Evolutionary conservation across 2,329 filamentous ascomycete genomes (phyloP).

Genomic region (Alternaria ventricosa): DNA sequence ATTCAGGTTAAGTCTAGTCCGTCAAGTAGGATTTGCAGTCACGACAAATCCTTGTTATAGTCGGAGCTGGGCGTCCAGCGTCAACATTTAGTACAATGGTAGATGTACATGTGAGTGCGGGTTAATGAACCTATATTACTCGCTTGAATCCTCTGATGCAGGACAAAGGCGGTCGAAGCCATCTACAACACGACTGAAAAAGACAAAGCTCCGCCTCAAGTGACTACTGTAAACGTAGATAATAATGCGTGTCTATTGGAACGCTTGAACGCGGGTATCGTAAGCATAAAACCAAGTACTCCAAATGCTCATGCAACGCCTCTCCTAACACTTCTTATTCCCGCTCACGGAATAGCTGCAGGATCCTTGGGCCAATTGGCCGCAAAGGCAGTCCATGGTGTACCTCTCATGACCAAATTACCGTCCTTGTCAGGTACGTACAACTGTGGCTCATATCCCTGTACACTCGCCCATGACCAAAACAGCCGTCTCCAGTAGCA

Average conservation of each 20-base stretch:
- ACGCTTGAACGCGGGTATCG: slow-evolving; percentile 25
- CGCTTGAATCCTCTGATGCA: background rate
- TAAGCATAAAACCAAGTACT: slow-evolving; percentile 17
- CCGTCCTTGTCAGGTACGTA: slow-evolving; percentile 32
- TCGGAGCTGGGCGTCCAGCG: background rate
- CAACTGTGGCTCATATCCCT: slow-evolving; percentile 39
- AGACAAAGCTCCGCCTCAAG: background rate
- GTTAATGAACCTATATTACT: background rate
- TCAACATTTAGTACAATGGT: background rate
- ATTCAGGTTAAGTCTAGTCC: background rate
- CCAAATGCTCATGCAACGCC: slow-evolving; percentile 21
- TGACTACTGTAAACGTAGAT: background rate
- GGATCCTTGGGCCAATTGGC: slow-evolving; percentile 44
- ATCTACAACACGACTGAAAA: background rate
- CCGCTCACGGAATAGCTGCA: slow-evolving; percentile 33
- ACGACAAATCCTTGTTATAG: background rate
- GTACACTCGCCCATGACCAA: slow-evolving; percentile 38
- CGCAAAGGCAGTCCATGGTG: slow-evolving; percentile 44
- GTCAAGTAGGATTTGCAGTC: background rate
- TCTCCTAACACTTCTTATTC: slow-evolving; percentile 1
- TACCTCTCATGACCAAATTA: slow-evolving; percentile 38
- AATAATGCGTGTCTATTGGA: slow-evolving; percentile 7
- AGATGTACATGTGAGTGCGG: background rate
- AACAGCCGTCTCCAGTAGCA: slow-evolving; percentile 45
- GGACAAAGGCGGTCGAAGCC: background rate